Evolutionary conservation across 139 green algal species (phyloP).

Genomic region (Haematococcus lacustris): DNA sequence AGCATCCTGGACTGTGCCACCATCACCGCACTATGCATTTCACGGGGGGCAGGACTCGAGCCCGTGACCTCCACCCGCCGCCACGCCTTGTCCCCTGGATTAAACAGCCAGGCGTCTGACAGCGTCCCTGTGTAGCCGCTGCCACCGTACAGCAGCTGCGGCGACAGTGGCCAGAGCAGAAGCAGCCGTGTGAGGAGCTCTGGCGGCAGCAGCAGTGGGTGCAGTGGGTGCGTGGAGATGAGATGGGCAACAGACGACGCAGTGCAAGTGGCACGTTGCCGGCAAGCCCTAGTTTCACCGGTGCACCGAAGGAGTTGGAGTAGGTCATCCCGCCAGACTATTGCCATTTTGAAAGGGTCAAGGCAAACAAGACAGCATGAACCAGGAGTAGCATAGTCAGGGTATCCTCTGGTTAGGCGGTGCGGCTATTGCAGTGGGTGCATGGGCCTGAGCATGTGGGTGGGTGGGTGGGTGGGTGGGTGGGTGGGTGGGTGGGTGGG

Average conservation of each 20-base stretch:
- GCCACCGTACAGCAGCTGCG: conserved; percentile 58
- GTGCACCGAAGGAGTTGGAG: background rate
- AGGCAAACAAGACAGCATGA: background rate
- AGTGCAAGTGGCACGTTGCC: background rate
- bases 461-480: too few species aligned
- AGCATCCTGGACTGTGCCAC: conserved; percentile 36
- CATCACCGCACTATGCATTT: conserved; percentile 58
- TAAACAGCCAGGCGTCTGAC: conserved; percentile 57
- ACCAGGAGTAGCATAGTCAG: background rate
- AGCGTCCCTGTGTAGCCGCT: conserved; percentile 48
- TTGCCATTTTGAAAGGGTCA: background rate
- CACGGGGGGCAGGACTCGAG: conserved; percentile 21
- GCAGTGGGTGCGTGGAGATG: background rate
- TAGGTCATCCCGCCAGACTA: background rate
- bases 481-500: too few species aligned
- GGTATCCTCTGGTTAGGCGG: too few species aligned
- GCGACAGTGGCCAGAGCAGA: background rate
- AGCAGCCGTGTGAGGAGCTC: background rate
- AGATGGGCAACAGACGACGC: background rate
- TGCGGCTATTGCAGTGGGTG: too few species aligned
- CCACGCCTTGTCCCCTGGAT: conserved; percentile 28
- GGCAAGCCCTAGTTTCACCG: background rate
- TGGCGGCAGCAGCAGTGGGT: background rate
- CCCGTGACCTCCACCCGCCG: conserved; percentile 13
- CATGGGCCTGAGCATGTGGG: too few species aligned